phyloP scores from a whole-genome alignment of 2,329 filamentous ascomycete genomes.

The Penicillium crustosum region DNA sequence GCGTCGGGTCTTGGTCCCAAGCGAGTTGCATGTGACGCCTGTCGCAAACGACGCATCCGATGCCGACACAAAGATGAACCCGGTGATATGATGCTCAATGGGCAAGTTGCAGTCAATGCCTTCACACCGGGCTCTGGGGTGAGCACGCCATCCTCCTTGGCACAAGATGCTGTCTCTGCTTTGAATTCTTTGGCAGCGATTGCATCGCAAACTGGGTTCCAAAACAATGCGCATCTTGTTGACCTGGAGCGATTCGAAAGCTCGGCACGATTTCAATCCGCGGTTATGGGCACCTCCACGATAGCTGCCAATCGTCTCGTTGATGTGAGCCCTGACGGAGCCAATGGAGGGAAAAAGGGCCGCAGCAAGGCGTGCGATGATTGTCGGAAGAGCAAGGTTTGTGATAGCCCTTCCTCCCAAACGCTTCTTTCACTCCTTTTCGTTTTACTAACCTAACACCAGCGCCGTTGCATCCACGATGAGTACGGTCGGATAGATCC shows the following conservation, averaged over 20 bases:
- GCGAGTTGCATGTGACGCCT: constrained; percentile 61
- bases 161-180: constrained; percentile 41
- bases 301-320: constrained; percentile 26
- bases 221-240: constrained; percentile 25
- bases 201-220: constrained; percentile 38
- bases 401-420: constrained; percentile 20
- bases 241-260: constrained; percentile 33
- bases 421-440: background rate
- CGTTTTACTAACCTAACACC: constrained; percentile 22
- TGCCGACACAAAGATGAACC: constrained; percentile 63
- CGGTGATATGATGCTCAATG: constrained; percentile 28
- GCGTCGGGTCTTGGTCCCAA: constrained; percentile 61
- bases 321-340: constrained; percentile 36
- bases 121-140: constrained; percentile 31
- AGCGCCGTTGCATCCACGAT: constrained; percentile 68
- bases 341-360: constrained; percentile 53
- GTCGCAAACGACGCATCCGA: constrained; percentile 60
- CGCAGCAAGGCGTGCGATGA: constrained; percentile 65
- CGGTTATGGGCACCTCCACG: constrained; percentile 30
- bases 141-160: constrained; percentile 34
- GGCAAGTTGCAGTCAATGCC: constrained; percentile 31
- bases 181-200: constrained; percentile 41
- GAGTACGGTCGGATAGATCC: constrained; percentile 65
- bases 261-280: constrained; percentile 27
- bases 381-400: constrained; percentile 67